Base-by-base conservation (phyloP, 805 yeast species). In the Kregervanrija delftensis region DNA sequence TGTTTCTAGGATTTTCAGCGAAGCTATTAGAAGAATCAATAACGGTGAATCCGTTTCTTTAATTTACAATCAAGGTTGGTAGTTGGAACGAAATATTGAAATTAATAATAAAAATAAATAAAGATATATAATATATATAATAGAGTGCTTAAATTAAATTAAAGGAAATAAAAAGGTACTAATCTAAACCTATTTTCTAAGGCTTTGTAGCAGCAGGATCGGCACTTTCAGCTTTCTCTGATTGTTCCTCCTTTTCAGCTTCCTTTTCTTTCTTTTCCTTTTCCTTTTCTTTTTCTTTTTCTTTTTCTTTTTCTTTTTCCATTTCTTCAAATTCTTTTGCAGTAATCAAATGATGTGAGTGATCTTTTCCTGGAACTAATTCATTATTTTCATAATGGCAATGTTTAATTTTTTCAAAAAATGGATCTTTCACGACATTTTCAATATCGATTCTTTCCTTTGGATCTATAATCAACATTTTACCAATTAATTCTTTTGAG, bases 11-110 rank as follows among this genome's bases (percentile, higher is more conserved):
- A 77, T 93, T 14, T 84, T 93, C 55, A 96, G 95, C 13, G 99
- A 93, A 65, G 91, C 97, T 2, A 88, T 93, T 38, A 75, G 99
- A 62, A 76, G 99, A 63, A 91, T 93, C 41, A 96, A 93, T 64
- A 93, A 93, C 55, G 99, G 99, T 53, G 99, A 93, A 69, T 81
- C 91, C 12, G 96, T 93, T 13, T 83, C 95, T 14, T 84, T 88
- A 86, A 71, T 93, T 49, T 93, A 90, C 66, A 96, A 89, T 56
- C 90, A 86, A 54, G 95, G 80, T 2, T 74, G 79, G 79, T 77
- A 49, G 56, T 9, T 32, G 17, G 35, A 11, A 22, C 8, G 31
- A 15, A 4, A 16, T 30, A 28, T 35, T 28, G 11, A 17, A 8
- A 9, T 22, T 17, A 31, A 15, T 30, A 5, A 31, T n/a, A 13